Conservation (phyloP, 2,329 filamentous ascomycete species). For the Colletotrichum cereale region DNA sequence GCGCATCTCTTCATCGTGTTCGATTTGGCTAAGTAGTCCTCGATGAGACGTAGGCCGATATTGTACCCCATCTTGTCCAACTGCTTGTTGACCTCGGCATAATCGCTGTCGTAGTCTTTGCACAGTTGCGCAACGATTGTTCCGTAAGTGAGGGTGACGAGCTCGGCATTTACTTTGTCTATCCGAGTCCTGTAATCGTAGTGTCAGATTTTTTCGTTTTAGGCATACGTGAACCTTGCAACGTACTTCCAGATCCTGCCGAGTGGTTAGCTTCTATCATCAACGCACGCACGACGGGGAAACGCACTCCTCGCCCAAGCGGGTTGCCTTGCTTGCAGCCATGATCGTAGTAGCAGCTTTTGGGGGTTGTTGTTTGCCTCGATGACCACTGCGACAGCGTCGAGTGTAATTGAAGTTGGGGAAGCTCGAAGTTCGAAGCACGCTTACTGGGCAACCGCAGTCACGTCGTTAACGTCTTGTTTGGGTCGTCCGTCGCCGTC, state of each 20-base stretch:
- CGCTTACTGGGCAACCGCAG: background rate
- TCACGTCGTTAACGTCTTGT: background rate
- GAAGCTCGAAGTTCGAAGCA: background rate
- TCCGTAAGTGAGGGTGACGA: slow-evolving; percentile 97
- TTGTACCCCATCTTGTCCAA: slow-evolving; percentile 99
- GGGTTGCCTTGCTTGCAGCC: slow-evolving; percentile 72
- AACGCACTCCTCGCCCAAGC: slow-evolving; percentile 72
- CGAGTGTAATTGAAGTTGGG: background rate
- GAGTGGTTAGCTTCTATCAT: slow-evolving; percentile 30
- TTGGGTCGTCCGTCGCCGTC: background rate
- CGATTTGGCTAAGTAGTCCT: slow-evolving; percentile 97
- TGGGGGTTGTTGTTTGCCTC: background rate
- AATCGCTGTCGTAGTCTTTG: slow-evolving; percentile 95
- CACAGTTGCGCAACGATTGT: slow-evolving; percentile 97
- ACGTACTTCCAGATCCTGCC: slow-evolving; percentile 92
- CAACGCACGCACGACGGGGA: background rate
- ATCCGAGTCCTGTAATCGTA: slow-evolving; percentile 79
- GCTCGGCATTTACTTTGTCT: slow-evolving; percentile 97
- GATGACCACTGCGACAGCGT: background rate
- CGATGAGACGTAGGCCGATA: slow-evolving; percentile 93
- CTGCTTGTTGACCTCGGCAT: slow-evolving; percentile 96
- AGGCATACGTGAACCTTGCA: background rate
- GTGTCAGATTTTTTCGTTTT: slow-evolving; percentile 34
- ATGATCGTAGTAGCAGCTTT: slow-evolving; percentile 50
- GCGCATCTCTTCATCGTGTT: slow-evolving; percentile 88